A percentile compares a stretch with the other conserved stretches of the same genome.
These are phyloP conservation scores for Colletotrichum aenigma DNA, from an alignment of 2,329 filamentous ascomycete genomes.

Conservation along the genomic window DNA sequence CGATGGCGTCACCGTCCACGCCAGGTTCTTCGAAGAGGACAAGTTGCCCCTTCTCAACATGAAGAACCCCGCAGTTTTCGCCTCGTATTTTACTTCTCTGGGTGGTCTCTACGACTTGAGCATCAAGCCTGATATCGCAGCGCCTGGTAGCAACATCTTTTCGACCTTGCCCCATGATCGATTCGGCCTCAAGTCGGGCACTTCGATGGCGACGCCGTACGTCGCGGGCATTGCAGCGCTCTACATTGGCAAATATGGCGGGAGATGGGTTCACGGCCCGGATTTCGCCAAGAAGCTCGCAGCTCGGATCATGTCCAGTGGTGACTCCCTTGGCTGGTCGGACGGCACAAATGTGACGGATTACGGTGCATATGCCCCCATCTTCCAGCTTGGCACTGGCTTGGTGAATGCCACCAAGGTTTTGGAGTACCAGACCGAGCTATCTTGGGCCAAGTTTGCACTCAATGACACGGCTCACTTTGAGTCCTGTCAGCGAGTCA, in stretches of 20 bases:
- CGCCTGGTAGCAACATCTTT: slow-evolving; percentile 53
- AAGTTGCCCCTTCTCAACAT: neutral
- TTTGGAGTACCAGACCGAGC: slow-evolving; percentile 40
- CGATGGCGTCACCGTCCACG: neutral
- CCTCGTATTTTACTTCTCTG: slow-evolving; percentile 51
- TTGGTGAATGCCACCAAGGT: slow-evolving; percentile 51
- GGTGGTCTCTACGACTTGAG: slow-evolving; percentile 55
- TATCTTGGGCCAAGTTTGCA: slow-evolving; percentile 47
- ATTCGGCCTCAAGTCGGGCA: slow-evolving; percentile 55
- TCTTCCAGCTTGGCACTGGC: slow-evolving; percentile 50
- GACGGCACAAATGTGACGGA: slow-evolving; percentile 23
- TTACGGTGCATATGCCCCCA: slow-evolving; percentile 28
- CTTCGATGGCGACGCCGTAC: slow-evolving; percentile 61
- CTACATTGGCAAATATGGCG: slow-evolving; percentile 46
- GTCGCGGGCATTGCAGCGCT: slow-evolving; percentile 55
- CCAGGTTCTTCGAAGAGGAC: neutral
- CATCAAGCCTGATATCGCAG: slow-evolving; percentile 54
- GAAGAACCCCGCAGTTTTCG: neutral
- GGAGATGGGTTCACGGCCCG: slow-evolving; percentile 40
- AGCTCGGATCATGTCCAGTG: slow-evolving; percentile 31
- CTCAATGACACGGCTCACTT: slow-evolving; percentile 55
- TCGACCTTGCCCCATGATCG: slow-evolving; percentile 48
- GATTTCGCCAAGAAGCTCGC: slow-evolving; percentile 26
- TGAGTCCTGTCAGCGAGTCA: slow-evolving; percentile 31
- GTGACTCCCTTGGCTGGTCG: slow-evolving; percentile 39